Conservation (phyloP, 2,329 filamentous ascomycete species). For the Emmonsiellopsis sp. region DNA sequence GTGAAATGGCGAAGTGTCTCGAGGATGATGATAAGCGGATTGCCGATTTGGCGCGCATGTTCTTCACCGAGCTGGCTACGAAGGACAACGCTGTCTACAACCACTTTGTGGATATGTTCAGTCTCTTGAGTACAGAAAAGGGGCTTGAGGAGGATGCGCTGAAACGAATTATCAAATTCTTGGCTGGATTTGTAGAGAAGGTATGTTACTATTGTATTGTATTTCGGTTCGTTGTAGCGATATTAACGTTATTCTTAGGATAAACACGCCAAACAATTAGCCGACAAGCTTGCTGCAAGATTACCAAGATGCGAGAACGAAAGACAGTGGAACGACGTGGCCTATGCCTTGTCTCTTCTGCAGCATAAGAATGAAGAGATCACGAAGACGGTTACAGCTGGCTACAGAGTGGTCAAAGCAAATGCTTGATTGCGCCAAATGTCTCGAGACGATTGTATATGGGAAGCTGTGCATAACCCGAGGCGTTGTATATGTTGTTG, state of each 20-base stretch:
- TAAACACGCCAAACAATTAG: constrained; percentile 90
- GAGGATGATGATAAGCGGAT: constrained; percentile 95
- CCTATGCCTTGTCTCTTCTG: constrained; percentile 77
- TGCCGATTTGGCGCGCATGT: constrained; percentile 90
- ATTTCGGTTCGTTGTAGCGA: neutral
- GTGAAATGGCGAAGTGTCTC: constrained; percentile 98
- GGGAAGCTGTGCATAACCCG: too few relatives aligned
- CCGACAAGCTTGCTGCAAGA: constrained; percentile 83
- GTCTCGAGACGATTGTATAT: too few relatives aligned
- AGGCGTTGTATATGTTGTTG: too few relatives aligned
- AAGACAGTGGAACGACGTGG: constrained; percentile 94
- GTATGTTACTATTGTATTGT: constrained; percentile 39
- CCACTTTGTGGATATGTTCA: constrained; percentile 99
- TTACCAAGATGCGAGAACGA: constrained; percentile 81
- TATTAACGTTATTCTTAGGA: constrained; percentile 48
- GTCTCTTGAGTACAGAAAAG: constrained; percentile 72
- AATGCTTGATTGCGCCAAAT: constrained; percentile 36
- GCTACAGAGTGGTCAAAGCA: constrained; percentile 54
- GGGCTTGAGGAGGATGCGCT: constrained; percentile 77
- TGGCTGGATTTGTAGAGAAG: constrained; percentile 96
- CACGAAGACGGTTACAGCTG: constrained; percentile 31
- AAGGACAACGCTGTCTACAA: constrained; percentile 99
- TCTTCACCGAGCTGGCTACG: constrained; percentile 93
- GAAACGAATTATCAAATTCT: constrained; percentile 77
- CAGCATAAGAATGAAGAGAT: constrained; percentile 57